Conservation (phyloP, 2,329 filamentous ascomycete species). For the Alternaria conjuncta region DNA sequence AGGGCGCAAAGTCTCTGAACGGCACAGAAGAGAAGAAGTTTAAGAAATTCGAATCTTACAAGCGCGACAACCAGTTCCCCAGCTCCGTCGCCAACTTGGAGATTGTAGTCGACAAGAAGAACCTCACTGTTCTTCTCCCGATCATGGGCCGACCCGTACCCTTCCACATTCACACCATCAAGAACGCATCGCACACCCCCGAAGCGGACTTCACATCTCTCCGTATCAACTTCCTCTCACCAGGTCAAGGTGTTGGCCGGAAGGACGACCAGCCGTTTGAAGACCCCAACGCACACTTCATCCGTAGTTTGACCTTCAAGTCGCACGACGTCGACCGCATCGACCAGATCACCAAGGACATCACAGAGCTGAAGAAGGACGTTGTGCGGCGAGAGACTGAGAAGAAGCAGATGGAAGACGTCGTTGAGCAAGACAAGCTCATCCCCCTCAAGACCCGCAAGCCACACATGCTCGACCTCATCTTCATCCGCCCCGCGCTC, state of each 20-base stretch:
- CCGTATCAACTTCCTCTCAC: constrained; percentile 95
- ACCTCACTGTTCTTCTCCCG: constrained; percentile 86
- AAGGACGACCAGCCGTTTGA: constrained; percentile 99
- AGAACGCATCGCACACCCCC: constrained; percentile 97
- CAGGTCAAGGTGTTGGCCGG: constrained; percentile 93
- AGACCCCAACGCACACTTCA: constrained; percentile 93
- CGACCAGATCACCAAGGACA: constrained; percentile 88
- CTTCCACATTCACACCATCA: constrained; percentile 98
- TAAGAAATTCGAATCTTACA: constrained; percentile 99
- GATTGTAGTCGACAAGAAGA: constrained; percentile 90
- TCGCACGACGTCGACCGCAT: constrained; percentile 89
- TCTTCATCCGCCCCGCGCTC: constrained; percentile 93
- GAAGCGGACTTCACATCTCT: constrained; percentile 94
- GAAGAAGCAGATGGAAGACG: constrained; percentile 99
- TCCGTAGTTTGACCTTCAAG: constrained; percentile 92
- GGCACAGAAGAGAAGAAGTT: constrained; percentile 97
- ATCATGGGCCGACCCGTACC: constrained; percentile 98
- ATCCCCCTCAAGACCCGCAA: constrained; percentile 93
- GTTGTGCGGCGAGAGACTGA: constrained; percentile 92
- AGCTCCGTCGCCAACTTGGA: constrained; percentile 80
- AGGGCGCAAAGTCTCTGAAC: constrained; percentile 82
- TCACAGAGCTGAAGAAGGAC: constrained; percentile 95
- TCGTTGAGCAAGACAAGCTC: constrained; percentile 98
- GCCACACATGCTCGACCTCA: constrained; percentile 87
- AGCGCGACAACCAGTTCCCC: constrained; percentile 94